phyloP scores from a whole-genome alignment of 2,329 filamentous ascomycete genomes.

The Xylaria multiplex region DNA sequence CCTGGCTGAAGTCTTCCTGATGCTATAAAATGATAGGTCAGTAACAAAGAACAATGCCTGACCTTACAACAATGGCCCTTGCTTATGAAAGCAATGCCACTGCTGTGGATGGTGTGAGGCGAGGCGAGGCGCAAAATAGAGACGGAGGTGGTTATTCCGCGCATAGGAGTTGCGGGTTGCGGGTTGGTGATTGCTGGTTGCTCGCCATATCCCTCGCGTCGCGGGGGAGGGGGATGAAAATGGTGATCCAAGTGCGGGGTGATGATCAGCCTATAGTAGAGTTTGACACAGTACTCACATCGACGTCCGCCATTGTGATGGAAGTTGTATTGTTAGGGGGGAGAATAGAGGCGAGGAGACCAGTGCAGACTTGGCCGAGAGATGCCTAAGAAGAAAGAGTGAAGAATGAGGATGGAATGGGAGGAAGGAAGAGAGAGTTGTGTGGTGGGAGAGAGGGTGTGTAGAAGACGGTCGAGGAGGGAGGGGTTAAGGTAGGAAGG shows the following conservation, averaged over 20 bases:
- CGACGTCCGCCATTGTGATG: slow-evolving; percentile 67
- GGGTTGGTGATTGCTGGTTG: slow-evolving; percentile 17
- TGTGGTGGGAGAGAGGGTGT: slow-evolving; percentile 35
- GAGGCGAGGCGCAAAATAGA: slow-evolving; percentile 5
- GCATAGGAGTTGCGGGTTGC: slow-evolving; percentile 7
- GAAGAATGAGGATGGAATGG: slow-evolving; percentile 38
- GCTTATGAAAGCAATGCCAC: too few species aligned
- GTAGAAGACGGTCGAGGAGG: slow-evolving; percentile 33
- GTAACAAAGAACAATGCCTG: slow-evolving; percentile 22
- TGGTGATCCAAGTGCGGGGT: slow-evolving; percentile 41
- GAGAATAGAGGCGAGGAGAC: slow-evolving; percentile 1
- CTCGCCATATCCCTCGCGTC: slow-evolving; percentile 24
- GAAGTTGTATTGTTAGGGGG: slow-evolving; percentile 48
- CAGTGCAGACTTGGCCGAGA: slow-evolving; percentile 42
- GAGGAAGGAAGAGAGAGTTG: slow-evolving; percentile 27
- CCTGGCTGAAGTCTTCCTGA: slow-evolving; percentile 78
- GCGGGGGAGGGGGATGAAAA: slow-evolving; percentile 35
- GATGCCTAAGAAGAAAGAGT: slow-evolving; percentile 38
- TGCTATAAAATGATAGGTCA: slow-evolving; percentile 32
- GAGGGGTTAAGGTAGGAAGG: slow-evolving; percentile 31
- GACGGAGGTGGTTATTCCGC: slow-evolving; percentile 10
- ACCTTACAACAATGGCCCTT: neutral
- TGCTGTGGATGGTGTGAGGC: neutral
- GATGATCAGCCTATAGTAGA: slow-evolving; percentile 24
- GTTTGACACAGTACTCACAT: slow-evolving; percentile 56